Evolutionary conservation across 352 stramenopile genomes (phyloP).

Genomic region (Globisporangium nodosum): DNA sequence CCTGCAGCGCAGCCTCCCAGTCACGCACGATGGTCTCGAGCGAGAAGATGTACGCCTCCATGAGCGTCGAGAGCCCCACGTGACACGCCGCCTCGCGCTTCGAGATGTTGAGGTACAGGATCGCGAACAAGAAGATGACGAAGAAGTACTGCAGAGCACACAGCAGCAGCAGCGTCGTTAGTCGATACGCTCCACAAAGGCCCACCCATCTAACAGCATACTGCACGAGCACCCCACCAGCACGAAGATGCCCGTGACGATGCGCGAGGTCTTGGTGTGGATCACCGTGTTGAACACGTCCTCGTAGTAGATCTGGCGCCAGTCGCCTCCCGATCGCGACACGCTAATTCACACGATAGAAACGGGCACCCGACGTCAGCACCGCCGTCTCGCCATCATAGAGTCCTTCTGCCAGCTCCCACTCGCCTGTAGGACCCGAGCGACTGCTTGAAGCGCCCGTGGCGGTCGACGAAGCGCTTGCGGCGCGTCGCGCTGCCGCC

Average conservation of each 20-base stretch:
- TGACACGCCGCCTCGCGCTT: conserved; percentile 55
- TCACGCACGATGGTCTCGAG: conserved; percentile 79
- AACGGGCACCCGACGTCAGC: too few species aligned
- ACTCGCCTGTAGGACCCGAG: conserved; percentile 65
- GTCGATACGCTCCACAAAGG: background rate
- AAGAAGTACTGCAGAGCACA: conserved; percentile 55
- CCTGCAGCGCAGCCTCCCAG: too few species aligned
- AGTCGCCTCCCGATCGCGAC: conserved; percentile 68
- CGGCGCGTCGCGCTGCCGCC: conserved; percentile 5
- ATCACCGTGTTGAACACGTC: conserved; percentile 86
- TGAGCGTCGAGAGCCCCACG: conserved; percentile 65
- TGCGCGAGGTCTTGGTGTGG: conserved; percentile 78
- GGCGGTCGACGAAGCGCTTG: conserved; percentile 57
- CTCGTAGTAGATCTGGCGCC: conserved; percentile 79
- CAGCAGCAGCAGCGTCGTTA: background rate
- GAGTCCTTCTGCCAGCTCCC: too few species aligned
- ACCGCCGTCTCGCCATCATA: background rate
- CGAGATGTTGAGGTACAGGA: conserved; percentile 72
- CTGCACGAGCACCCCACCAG: conserved; percentile 24
- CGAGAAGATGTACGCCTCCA: conserved; percentile 84
- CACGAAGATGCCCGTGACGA: conserved; percentile 74
- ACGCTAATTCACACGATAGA: background rate
- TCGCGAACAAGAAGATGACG: conserved; percentile 75
- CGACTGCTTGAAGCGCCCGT: conserved; percentile 64
- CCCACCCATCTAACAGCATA: background rate